Base-by-base conservation (phyloP, 371 early-diverging fungal species). In the Mucor velutinosus region DNA sequence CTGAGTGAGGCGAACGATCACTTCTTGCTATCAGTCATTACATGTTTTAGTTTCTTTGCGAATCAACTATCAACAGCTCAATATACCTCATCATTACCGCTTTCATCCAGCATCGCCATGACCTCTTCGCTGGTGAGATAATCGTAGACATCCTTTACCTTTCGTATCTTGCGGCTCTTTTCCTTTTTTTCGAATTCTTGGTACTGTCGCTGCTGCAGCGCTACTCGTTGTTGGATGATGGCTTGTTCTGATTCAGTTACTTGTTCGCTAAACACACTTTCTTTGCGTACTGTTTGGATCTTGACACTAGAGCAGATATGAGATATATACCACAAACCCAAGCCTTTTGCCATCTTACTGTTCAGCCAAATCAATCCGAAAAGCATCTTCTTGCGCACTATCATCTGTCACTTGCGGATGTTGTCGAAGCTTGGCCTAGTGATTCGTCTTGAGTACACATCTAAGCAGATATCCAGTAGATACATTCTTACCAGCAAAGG, bases 211-310 rank as follows among this genome's bases (percentile, higher is more conserved):
- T 94, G 95, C 73, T 95, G 95, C 37, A 94, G 80, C 7, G 92
- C 93, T 3, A 96, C 93, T 7, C 97, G 88, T 75, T 92, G 86
- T 71, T 91, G 85, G 76, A 96, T 95, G 63, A 96, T 91, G 41
- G 86, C 88, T 85, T 83, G 87, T 74, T 96, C 97, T 56, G 89
- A 87, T 67, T 91, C 92, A 0, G 95, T 96, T 17, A 94, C 88
- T 71, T 93, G 93, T 62, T 89, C 87, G 65, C 93, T 90, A 71
- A 95, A 96, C 7, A 94, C 88, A 33, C 91, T 90, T 62, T 92
- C 91, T 75, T 94, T 94, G 35, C 94, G 90, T 41, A 94, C 90
- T 33, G 89, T 92, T 74, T 85, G 89, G 60, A 94, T 92, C 21
- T 86, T 84, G 58, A 92, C 90, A 74, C 94, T 93, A 62, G 12